A percentile compares a stretch with the other conserved stretches of the same genome.
Conservation (phyloP, 1,284 basidiomycete genomes). For the Trichosporon coremiiforme region DNA sequence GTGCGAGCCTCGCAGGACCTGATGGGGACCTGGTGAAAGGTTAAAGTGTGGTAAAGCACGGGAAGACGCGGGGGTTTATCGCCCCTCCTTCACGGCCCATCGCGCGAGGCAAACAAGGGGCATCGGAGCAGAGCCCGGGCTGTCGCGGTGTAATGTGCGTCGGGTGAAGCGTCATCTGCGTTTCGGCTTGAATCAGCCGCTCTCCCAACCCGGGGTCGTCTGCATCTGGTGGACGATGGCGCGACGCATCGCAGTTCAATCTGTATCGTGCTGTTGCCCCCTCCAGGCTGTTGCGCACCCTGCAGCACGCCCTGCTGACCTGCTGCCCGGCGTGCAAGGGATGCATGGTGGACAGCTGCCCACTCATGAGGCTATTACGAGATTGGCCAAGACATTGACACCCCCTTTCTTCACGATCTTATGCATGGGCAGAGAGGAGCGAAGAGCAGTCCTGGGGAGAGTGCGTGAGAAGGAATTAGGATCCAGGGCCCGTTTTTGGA, state of each 20-base stretch:
- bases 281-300: no score
- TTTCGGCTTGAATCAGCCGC: conserved; percentile 14
- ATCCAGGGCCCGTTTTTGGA: conserved; percentile 5
- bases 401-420: neutral
- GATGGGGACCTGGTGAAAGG: neutral
- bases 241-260: no score
- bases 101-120: neutral
- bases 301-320: no score
- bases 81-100: neutral
- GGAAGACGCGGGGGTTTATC: conserved; percentile 1
- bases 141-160: neutral
- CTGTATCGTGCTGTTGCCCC: no score
- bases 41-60: conserved; percentile 5
- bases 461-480: neutral
- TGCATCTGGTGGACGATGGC: neutral
- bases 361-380: neutral
- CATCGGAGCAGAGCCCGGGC: neutral
- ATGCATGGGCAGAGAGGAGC: neutral
- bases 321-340: no score
- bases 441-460: no score
- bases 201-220: no score
- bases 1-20: no score
- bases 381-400: neutral
- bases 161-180: conserved; percentile 8
- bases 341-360: no score